Conservation (phyloP, 2,329 filamentous ascomycete species). For the Harringtonia aguacate region DNA sequence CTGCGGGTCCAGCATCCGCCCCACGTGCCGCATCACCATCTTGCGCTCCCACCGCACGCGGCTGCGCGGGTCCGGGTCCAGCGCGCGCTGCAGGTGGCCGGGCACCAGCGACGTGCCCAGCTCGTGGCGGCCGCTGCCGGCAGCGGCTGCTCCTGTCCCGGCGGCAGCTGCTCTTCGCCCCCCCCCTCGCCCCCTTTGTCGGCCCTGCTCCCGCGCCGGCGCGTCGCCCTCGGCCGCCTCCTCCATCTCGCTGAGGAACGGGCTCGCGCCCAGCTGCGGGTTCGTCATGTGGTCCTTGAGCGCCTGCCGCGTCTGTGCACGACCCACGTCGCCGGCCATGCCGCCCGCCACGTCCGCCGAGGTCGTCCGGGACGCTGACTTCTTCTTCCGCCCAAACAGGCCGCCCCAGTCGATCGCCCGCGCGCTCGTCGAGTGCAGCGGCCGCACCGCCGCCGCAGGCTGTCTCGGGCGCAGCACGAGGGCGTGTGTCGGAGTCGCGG, state of each 20-base stretch:
- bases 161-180: too few species aligned
- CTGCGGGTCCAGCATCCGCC: slow-evolving; percentile 52
- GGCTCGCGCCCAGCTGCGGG: slow-evolving; percentile 35
- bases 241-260: slow-evolving; percentile 48
- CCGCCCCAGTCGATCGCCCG: slow-evolving; percentile 9
- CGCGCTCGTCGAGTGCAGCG: slow-evolving; percentile 8
- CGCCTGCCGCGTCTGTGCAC: slow-evolving; percentile 22
- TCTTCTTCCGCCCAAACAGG: slow-evolving; percentile 16
- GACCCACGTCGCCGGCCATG: slow-evolving; percentile 15
- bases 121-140: slow-evolving; percentile 4
- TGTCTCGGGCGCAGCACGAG: not conserved
- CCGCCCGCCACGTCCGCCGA: slow-evolving; percentile 1
- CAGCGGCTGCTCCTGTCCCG: too few species aligned
- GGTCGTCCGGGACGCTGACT: slow-evolving; percentile 2
- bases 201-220: not conserved
- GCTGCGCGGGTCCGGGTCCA: slow-evolving; percentile 65
- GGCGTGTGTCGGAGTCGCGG: not conserved
- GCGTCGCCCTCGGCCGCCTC: slow-evolving; percentile 13
- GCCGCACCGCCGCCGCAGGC: not conserved
- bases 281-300: slow-evolving; percentile 33
- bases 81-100: slow-evolving; percentile 47
- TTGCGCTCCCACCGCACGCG: slow-evolving; percentile 71
- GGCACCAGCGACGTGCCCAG: slow-evolving; percentile 25
- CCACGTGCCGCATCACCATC: slow-evolving; percentile 70
- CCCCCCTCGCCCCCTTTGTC: too few species aligned